These are phyloP conservation scores for Botrytis galanthina DNA, from an alignment of 2,329 filamentous ascomycete genomes.

Conservation along the genomic window DNA sequence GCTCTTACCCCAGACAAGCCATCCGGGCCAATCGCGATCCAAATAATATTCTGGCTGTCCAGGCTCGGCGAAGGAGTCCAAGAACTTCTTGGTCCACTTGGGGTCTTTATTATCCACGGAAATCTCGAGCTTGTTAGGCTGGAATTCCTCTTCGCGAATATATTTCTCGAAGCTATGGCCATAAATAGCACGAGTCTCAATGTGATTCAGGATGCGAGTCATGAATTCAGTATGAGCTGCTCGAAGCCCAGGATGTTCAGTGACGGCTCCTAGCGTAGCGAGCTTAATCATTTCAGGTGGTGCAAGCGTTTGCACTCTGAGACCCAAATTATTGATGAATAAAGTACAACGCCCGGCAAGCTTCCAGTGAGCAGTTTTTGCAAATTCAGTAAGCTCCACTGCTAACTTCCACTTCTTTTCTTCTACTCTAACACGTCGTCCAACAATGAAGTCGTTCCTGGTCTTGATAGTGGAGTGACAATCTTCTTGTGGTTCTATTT, in stretches of 20 bases:
- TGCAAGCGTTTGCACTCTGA: slow-evolving; percentile 87
- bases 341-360: slow-evolving; percentile 86
- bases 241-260: slow-evolving; percentile 83
- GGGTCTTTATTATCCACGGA: slow-evolving; percentile 71
- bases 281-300: slow-evolving; percentile 80
- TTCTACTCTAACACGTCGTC: slow-evolving; percentile 75
- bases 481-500: slow-evolving; percentile 19
- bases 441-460: slow-evolving; percentile 71
- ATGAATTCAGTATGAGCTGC: slow-evolving; percentile 79
- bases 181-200: slow-evolving; percentile 83
- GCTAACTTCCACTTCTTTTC: slow-evolving; percentile 77
- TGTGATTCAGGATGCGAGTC: slow-evolving; percentile 71
- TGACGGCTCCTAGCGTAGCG: slow-evolving; percentile 77
- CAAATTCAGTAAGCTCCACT: slow-evolving; percentile 74
- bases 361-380: slow-evolving; percentile 89
- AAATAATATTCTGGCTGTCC: slow-evolving; percentile 79
- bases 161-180: slow-evolving; percentile 86
- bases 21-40: slow-evolving; percentile 88
- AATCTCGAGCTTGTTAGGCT: slow-evolving; percentile 74
- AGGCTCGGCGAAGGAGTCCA: slow-evolving; percentile 73
- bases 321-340: slow-evolving; percentile 84
- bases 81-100: slow-evolving; percentile 74
- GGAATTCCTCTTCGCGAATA: slow-evolving; percentile 73
- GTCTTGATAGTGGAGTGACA: slow-evolving; percentile 53
- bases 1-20: slow-evolving; percentile 90